phyloP scores from a whole-genome alignment of 2,329 filamentous ascomycete species.

The Colletotrichum euphorbiae region DNA sequence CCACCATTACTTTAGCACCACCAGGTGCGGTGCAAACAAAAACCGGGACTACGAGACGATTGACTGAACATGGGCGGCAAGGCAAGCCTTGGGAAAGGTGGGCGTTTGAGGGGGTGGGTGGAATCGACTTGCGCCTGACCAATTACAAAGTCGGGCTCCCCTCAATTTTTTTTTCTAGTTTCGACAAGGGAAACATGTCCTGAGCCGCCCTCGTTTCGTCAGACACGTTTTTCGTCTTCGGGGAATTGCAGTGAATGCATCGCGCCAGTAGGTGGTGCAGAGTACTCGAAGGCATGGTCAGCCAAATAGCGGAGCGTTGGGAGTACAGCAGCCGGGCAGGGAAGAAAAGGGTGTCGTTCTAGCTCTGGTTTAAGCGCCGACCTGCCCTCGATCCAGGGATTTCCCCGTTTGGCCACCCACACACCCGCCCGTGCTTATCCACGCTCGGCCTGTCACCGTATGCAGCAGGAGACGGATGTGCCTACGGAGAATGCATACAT shows the following conservation, averaged over 20 bases:
- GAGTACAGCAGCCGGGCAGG: too few species aligned
- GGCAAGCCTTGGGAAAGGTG: constrained; percentile 54
- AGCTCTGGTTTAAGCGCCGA: constrained; percentile 39
- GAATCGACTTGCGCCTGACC: constrained; percentile 34
- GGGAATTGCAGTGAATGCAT: constrained; percentile 35
- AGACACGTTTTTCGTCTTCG: constrained; percentile 23
- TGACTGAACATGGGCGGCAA: constrained; percentile 50
- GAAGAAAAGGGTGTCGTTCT: constrained; percentile 33
- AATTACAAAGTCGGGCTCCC: background rate
- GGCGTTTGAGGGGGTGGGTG: constrained; percentile 20
- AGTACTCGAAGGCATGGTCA: constrained; percentile 10
- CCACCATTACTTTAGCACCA: constrained; percentile 38
- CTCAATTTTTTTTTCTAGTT: constrained; percentile 19
- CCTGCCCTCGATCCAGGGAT: constrained; percentile 32
- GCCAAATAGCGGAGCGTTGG: constrained; percentile 17
- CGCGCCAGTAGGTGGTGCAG: constrained; percentile 24
- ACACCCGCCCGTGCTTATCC: constrained; percentile 32
- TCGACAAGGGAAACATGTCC: background rate
- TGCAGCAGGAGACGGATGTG: constrained; percentile 25
- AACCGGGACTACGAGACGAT: constrained; percentile 22
- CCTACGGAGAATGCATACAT: constrained; percentile 26
- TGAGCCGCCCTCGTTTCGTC: constrained; percentile 16
- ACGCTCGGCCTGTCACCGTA: constrained; percentile 32
- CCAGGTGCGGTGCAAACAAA: constrained; percentile 23
- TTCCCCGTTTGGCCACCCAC: constrained; percentile 34